Conservation (phyloP, 176 grass and related monocot species). For the Panicum miliaceum region DNA sequence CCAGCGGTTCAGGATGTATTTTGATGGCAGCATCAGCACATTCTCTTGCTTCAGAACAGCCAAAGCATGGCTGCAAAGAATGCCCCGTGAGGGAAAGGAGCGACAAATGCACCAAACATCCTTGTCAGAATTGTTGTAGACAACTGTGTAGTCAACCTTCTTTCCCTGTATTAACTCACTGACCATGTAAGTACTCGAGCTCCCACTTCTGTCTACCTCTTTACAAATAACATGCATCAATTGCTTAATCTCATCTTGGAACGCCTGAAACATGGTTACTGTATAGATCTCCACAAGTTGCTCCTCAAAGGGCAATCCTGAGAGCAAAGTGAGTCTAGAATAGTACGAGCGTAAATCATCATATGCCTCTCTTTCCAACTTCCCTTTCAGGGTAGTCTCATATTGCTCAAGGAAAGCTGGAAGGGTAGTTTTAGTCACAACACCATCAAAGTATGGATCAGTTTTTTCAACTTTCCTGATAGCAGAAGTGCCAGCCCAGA, state of each 20-base stretch:
- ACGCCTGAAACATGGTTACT: conserved; percentile 83
- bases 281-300: conserved; percentile 86
- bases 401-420: conserved; percentile 88
- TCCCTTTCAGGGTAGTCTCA: conserved; percentile 61
- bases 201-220: conserved; percentile 64
- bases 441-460: conserved; percentile 83
- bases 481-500: conserved; percentile 88
- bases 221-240: conserved; percentile 90
- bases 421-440: conserved; percentile 76
- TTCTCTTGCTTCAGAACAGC: conserved; percentile 86
- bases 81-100: conserved; percentile 87
- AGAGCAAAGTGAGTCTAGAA: conserved; percentile 75
- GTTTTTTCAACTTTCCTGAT: conserved; percentile 72
- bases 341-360: conserved; percentile 92
- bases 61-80: conserved; percentile 90
- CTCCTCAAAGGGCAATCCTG: conserved; percentile 83
- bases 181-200: conserved; percentile 66
- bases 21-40: conserved; percentile 73
- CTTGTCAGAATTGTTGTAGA: conserved; percentile 81
- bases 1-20: conserved; percentile 85
- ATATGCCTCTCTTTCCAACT: conserved; percentile 86
- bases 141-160: conserved; percentile 83
- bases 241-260: conserved; percentile 91
- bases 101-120: conserved; percentile 91
- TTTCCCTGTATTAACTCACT: conserved; percentile 80